phyloP scores from a whole-genome alignment of 140 eudicot genomes.

The Flaveria floridana region DNA sequence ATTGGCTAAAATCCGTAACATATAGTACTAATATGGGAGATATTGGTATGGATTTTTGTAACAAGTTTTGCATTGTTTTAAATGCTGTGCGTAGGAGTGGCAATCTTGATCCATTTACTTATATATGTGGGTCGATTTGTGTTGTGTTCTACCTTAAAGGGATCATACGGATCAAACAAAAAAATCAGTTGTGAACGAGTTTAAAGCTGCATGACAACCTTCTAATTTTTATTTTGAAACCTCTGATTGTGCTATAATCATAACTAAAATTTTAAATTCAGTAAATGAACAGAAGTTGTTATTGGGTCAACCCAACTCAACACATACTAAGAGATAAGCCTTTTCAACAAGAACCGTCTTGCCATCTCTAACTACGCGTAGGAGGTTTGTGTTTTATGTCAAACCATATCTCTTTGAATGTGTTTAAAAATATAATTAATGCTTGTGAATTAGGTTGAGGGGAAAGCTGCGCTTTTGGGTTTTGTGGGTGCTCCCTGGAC shows the following conservation, averaged over 20 bases:
- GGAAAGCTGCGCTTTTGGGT: slow-evolving; percentile 92
- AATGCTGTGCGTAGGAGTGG: neutral
- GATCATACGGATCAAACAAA: neutral
- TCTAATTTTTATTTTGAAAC: neutral
- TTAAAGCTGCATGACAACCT: neutral
- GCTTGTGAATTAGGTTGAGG: slow-evolving; percentile 59
- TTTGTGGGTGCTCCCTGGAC: slow-evolving; percentile 99
- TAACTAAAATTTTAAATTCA: neutral
- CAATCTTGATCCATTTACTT: neutral
- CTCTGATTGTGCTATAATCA: neutral
- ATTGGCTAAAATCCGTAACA: neutral
- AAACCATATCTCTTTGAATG: slow-evolving; percentile 5
- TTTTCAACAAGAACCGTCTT: neutral
- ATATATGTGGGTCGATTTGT: neutral
- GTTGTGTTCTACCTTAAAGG: neutral
- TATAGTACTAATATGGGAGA: neutral
- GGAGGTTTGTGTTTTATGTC: neutral
- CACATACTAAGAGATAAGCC: neutral
- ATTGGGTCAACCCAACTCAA: neutral
- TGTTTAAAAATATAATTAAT: slow-evolving; percentile 1
- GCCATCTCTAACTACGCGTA: neutral
- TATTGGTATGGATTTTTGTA: neutral
- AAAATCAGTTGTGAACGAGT: neutral
- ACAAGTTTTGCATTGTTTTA: neutral
- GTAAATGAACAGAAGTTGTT: neutral